Percentiles rank a stretch among this genome's conserved stretches.
Conservation (phyloP, 371 early-diverging fungal species). For the Rhizomucor pusillus region DNA sequence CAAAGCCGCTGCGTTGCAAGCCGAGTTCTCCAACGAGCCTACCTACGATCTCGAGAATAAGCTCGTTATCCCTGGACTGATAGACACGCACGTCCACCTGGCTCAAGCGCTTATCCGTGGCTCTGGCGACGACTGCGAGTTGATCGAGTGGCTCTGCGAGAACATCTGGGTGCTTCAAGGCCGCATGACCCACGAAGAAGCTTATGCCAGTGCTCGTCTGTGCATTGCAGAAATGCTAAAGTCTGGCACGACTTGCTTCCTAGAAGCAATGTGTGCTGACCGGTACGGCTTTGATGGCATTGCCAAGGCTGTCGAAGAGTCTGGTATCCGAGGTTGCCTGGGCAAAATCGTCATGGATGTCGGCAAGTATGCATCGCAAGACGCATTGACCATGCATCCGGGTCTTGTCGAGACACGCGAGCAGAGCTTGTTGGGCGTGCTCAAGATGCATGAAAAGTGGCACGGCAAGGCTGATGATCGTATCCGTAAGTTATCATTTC, state of each 20-base stretch:
- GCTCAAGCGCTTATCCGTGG: slow-evolving; percentile 23
- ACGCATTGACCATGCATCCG: slow-evolving; percentile 20
- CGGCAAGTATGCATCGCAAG: slow-evolving; percentile 23
- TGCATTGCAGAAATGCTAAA: slow-evolving; percentile 28
- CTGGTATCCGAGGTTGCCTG: slow-evolving; percentile 22
- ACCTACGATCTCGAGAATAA: slow-evolving; percentile 19
- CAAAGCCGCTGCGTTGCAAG: slow-evolving; percentile 15
- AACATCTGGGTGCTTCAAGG: slow-evolving; percentile 25
- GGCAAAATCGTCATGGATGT: slow-evolving; percentile 28
- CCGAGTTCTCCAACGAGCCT: slow-evolving; percentile 13
- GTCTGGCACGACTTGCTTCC: slow-evolving; percentile 22
- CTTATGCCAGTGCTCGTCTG: slow-evolving; percentile 21
- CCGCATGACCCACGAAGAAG: slow-evolving; percentile 17
- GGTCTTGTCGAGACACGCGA: slow-evolving; percentile 25
- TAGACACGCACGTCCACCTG: slow-evolving; percentile 24
- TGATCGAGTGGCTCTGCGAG: slow-evolving; percentile 25
- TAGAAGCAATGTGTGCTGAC: slow-evolving; percentile 25
- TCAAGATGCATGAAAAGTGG: slow-evolving; percentile 24
- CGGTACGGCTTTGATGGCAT: slow-evolving; percentile 23
- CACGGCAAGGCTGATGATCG: slow-evolving; percentile 28
- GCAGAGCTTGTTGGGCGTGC: slow-evolving; percentile 18
- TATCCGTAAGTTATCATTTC: slow-evolving; percentile 23
- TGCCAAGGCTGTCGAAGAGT: slow-evolving; percentile 23
- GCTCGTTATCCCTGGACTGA: slow-evolving; percentile 19
- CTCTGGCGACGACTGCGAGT: slow-evolving; percentile 22